Evolutionary conservation across 768 basidiomycete genomes (phyloP).

Genomic region (Boletus pseudo-olivaceus): DNA sequence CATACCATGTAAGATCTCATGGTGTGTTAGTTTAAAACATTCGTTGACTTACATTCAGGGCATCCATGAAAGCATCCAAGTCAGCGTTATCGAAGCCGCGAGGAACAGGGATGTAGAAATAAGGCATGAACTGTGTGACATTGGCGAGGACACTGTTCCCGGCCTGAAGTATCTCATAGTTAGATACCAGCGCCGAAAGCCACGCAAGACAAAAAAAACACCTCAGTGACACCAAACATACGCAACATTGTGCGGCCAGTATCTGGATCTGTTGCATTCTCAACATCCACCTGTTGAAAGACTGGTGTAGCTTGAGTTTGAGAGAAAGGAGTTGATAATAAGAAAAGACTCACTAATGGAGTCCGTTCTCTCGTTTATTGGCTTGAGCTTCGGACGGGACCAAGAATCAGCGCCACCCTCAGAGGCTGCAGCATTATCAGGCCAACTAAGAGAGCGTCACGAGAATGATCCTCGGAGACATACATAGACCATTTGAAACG

Average conservation of each 20-base stretch:
- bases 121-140: constrained; percentile 81
- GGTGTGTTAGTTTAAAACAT: neutral
- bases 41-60: constrained; percentile 65
- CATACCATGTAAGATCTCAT: neutral
- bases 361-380: constrained; percentile 58
- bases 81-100: constrained; percentile 76
- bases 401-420: constrained; percentile 80
- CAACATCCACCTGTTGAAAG: constrained; percentile 96
- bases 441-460: neutral
- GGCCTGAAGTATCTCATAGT: constrained; percentile 38
- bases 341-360: constrained; percentile 53
- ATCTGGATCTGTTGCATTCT: constrained; percentile 51
- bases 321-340: neutral
- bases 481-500: constrained; percentile 39
- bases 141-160: constrained; percentile 89
- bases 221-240: constrained; percentile 92
- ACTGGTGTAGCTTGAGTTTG: constrained; percentile 40
- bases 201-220: constrained; percentile 26
- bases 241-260: constrained; percentile 48
- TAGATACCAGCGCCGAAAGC: neutral
- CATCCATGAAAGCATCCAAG: constrained; percentile 54
- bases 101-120: constrained; percentile 89
- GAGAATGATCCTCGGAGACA: constrained; percentile 14
- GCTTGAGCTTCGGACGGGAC: constrained; percentile 58
- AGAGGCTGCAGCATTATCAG: constrained; percentile 39